Percentiles rank a stretch among this genome's conserved stretches.
These are phyloP conservation scores for Termitomyces eurrhizus DNA, from an alignment of 768 basidiomycete species.

Conservation along the genomic window DNA sequence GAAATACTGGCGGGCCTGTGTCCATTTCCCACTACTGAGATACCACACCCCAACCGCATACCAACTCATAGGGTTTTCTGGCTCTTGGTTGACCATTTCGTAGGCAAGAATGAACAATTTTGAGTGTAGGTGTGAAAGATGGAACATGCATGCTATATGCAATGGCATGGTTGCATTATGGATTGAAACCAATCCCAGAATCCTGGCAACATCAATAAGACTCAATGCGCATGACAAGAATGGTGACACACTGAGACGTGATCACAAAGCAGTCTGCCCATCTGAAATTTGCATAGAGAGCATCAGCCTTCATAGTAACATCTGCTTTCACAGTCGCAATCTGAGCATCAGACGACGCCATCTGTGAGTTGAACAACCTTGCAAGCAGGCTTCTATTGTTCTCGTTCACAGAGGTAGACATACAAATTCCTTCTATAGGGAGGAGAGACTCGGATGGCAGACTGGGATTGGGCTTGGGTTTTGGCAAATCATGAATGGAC, in stretches of 20 bases:
- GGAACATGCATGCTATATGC: constrained; percentile 98
- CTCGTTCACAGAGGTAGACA: constrained; percentile 10
- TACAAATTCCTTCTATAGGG: constrained; percentile 15
- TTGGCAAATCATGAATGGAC: constrained; percentile 22
- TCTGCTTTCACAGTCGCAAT: constrained; percentile 31
- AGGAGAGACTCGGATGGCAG: constrained; percentile 15
- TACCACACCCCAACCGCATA: constrained; percentile 99
- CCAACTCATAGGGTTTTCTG: constrained; percentile 92
- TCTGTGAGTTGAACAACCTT: constrained; percentile 36
- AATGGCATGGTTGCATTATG: constrained; percentile 90
- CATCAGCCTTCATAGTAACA: constrained; percentile 66
- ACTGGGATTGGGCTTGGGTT: constrained; percentile 14
- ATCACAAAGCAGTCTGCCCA: constrained; percentile 94
- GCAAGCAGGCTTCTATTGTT: constrained; percentile 44
- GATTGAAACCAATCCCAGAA: constrained; percentile 77
- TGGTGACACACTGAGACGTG: constrained; percentile 59
- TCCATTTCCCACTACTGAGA: constrained; percentile 80
- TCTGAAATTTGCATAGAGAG: constrained; percentile 80
- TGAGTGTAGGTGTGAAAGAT: constrained; percentile 86
- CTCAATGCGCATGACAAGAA: not conserved
- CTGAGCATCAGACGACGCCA: constrained; percentile 13
- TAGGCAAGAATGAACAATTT: constrained; percentile 95
- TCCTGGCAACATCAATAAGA: constrained; percentile 47
- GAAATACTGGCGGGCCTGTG: constrained; percentile 91
- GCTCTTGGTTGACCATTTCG: constrained; percentile 91